Evolutionary conservation across 2,329 filamentous ascomycete species (phyloP), one percentile per base, ranked within the genome.

Genomic region (Penicillium thymicola): DNA sequence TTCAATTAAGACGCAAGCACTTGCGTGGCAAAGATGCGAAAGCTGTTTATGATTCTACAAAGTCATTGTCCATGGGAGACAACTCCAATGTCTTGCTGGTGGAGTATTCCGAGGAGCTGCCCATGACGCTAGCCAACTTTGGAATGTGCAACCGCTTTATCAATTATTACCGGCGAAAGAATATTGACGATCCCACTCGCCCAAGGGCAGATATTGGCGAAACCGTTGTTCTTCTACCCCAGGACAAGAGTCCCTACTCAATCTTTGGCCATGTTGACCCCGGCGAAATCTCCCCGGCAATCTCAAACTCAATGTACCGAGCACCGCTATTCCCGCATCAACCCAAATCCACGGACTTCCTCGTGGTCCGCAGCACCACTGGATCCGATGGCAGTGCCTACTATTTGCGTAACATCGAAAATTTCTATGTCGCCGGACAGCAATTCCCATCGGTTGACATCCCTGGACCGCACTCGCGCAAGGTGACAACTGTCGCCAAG

Each of bases 131-230:
- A 59, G 97, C 93, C 42, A 97, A 96, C 70, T 96, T 97, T 68
- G 94, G 93, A 63, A 99, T 99, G 94, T 92, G 92, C 51, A 96
- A 89, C 72, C 89, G 92, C 51, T 84, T 99, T 57, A 91, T 97
- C 79, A 97, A 99, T 74, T 99, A 97, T 75, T 97, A 97, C 71
- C 89, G 91, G 38, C 86, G 92, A 57, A 91, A 91, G 67, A 89
- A 91, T 70, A 84, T 76, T 34, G 90, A 95, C 44, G 90, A 94
- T 59, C 84, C 86, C 47, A 82, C 85, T 51, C 83, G 90, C 1
- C 89, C 90, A 1, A 95, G 92, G 78, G 74, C 82, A 58, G 91
- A 96, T 4, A 83, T 99, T 59, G 94, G 94, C 57, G 94, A 99
- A 75, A 89, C 90, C 2, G 88, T 89, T 46, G 87, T 96, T 14